These are phyloP conservation scores for Leishmania amazonensis DNA, from an alignment of 208 protist genomes.

Conservation along the genomic window DNA sequence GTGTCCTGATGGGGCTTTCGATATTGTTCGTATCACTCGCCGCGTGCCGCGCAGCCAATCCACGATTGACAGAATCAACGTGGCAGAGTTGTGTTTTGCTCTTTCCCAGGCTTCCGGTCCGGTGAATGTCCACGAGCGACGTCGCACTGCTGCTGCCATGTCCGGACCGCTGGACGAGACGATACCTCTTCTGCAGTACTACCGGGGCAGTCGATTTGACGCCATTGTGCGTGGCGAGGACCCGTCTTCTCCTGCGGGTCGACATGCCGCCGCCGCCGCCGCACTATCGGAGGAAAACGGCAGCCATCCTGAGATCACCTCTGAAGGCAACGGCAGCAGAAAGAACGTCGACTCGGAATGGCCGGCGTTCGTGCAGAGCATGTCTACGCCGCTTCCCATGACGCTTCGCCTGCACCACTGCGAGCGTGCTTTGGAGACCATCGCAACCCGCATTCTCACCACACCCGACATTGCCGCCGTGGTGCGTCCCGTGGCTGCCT, in stretches of 20 bases:
- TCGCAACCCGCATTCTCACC: slow-evolving; percentile 49
- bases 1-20: slow-evolving; percentile 46
- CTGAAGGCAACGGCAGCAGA: not conserved
- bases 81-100: slow-evolving; percentile 88
- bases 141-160: slow-evolving; percentile 42
- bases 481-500: slow-evolving; percentile 38
- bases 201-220: slow-evolving; percentile 69
- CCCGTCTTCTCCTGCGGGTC: slow-evolving; percentile 30
- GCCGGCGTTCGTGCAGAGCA: slow-evolving; percentile 51
- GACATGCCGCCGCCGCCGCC: slow-evolving; percentile 12
- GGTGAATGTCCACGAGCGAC: slow-evolving; percentile 67
- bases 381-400: slow-evolving; percentile 84
- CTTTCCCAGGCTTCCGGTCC: slow-evolving; percentile 66
- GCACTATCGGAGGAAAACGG: not conserved
- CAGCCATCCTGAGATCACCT: not conserved
- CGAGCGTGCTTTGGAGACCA: slow-evolving; percentile 46
- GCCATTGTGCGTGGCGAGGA: slow-evolving; percentile 51
- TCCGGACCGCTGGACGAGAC: slow-evolving; percentile 54
- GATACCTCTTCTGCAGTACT: slow-evolving; percentile 75
- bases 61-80: slow-evolving; percentile 58
- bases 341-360: slow-evolving; percentile 52
- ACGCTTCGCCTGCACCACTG: slow-evolving; percentile 81
- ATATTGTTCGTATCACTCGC: slow-evolving; percentile 67
- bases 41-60: slow-evolving; percentile 84
- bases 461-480: slow-evolving; percentile 30